These are phyloP conservation scores for Pseudomassariella vexata DNA, from an alignment of 2,329 filamentous ascomycete species.

Conservation along the genomic window DNA sequence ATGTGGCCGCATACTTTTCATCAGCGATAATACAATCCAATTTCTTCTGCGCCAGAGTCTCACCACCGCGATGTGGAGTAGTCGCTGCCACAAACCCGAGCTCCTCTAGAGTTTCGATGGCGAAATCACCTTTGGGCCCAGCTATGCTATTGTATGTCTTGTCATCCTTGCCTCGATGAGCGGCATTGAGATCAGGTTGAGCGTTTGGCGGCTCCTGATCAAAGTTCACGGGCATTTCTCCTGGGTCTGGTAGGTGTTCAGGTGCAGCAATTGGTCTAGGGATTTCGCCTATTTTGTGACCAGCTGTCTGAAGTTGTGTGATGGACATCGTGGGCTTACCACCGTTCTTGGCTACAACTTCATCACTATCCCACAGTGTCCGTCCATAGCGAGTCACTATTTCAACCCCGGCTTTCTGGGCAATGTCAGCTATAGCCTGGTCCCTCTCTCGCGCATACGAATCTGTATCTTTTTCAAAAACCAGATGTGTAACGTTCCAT, in stretches of 20 bases:
- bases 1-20: slow-evolving; percentile 63
- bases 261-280: slow-evolving; percentile 53
- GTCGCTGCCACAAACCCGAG: slow-evolving; percentile 61
- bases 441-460: slow-evolving; percentile 64
- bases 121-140: slow-evolving; percentile 64
- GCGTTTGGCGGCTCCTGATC: slow-evolving; percentile 44
- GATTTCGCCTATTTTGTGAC: slow-evolving; percentile 56
- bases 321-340: slow-evolving; percentile 73
- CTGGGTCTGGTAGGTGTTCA: slow-evolving; percentile 55
- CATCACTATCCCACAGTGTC: slow-evolving; percentile 69
- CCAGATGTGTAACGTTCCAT: slow-evolving; percentile 70
- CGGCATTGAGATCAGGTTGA: slow-evolving; percentile 55
- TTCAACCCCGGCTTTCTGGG: slow-evolving; percentile 59
- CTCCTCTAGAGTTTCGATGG: slow-evolving; percentile 65
- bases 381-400: slow-evolving; percentile 60
- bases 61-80: slow-evolving; percentile 65
- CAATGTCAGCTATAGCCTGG: slow-evolving; percentile 49
- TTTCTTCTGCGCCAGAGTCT: slow-evolving; percentile 53
- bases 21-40: slow-evolving; percentile 56
- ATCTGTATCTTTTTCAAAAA: slow-evolving; percentile 77
- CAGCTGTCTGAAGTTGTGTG: slow-evolving; percentile 58
- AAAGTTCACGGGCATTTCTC: slow-evolving; percentile 51
- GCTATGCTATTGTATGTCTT: slow-evolving; percentile 54
- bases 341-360: slow-evolving; percentile 57
- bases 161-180: slow-evolving; percentile 47